phyloP scores from a whole-genome alignment of 148 eudicot species.

The Vaccinium myrtillus region DNA sequence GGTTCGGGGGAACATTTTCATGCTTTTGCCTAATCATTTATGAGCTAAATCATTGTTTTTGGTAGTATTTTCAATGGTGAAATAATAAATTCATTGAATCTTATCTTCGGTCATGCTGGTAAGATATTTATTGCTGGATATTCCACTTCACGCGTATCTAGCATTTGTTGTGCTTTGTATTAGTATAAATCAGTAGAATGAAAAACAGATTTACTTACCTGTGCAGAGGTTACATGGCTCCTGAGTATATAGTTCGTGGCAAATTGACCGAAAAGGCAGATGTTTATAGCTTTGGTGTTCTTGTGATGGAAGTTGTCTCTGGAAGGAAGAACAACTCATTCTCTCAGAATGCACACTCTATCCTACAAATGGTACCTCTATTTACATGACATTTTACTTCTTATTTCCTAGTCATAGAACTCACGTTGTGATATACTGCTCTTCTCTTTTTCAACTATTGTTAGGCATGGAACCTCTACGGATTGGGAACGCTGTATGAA shows the following conservation, averaged over 20 bases:
- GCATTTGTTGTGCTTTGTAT: background rate
- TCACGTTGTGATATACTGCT: background rate
- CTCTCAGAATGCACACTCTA: slow-evolving; percentile 26
- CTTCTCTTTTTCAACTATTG: background rate
- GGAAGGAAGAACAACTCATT: slow-evolving; percentile 39
- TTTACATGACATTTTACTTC: background rate
- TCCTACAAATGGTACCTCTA: slow-evolving; percentile 42
- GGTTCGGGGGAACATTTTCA: background rate
- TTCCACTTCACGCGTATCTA: background rate
- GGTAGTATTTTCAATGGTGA: background rate
- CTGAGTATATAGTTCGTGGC: slow-evolving; percentile 53
- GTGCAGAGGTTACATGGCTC: slow-evolving; percentile 68
- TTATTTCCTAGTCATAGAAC: background rate
- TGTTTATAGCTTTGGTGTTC: slow-evolving; percentile 56
- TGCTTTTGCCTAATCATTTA: background rate
- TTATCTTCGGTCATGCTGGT: background rate
- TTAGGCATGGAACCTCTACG: slow-evolving; percentile 40
- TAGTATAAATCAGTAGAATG: background rate
- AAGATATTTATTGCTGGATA: background rate
- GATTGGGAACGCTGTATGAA: slow-evolving; percentile 28
- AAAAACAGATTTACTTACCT: background rate
- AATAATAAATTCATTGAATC: background rate
- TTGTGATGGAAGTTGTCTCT: slow-evolving; percentile 43
- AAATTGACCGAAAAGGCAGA: slow-evolving; percentile 56
- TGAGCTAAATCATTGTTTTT: background rate